Base-by-base conservation (phyloP, 108 stramenopile genomes). In the Nannochloropsis granulata region DNA sequence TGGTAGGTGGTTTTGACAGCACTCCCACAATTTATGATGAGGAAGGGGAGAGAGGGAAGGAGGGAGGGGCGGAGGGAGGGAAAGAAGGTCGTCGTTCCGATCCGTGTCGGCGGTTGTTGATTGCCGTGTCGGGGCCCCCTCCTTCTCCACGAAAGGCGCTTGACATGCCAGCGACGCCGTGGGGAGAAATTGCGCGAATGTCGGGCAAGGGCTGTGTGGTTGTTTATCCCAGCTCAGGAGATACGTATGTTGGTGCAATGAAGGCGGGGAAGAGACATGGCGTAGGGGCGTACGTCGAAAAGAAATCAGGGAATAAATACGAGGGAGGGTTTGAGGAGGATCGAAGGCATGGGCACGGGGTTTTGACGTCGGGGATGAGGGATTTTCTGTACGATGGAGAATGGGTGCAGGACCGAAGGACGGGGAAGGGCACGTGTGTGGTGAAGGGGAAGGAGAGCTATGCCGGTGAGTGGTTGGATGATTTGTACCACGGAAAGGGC, bases 371-470 rank as follows among this genome's bases (percentile, higher is more conserved):
- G 43, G 86, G 87, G 7, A 86, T 24, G 14, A 85, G 84, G 24
- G 86, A 85, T 44, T 85, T 85, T n/a, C 24, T 88, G 23, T 88
- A 88, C 44, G 88, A 87, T 23, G 88, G 88, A 0, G 84, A 88
- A 34, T 88, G 88, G 88, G 21, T 71, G 56, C 21, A 11, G 16
- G 88, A 85, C 44, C 79, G 81, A 23, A 43, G 87, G 42, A 87
- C 86, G 8, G 88, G 88, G 16, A 25, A 13, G 45, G 88, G 88
- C 13, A 83, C 87, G 24, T 87, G 86, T 13, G 84, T 85, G 43
- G 81, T 87, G 43, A 81, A 79, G 43, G 88, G 88, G 12, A 85
- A 44, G 44, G 87, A 87, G 86, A 88, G 86, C n/a, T 88, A 87
- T 82, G 85, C 86, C 43, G 86, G 87, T 23, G 25, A 34, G 19